Percentiles rank a stretch among this genome's conserved stretches.
Conservation (phyloP, 176 grass and related monocot genomes). For the Carex parvula region DNA sequence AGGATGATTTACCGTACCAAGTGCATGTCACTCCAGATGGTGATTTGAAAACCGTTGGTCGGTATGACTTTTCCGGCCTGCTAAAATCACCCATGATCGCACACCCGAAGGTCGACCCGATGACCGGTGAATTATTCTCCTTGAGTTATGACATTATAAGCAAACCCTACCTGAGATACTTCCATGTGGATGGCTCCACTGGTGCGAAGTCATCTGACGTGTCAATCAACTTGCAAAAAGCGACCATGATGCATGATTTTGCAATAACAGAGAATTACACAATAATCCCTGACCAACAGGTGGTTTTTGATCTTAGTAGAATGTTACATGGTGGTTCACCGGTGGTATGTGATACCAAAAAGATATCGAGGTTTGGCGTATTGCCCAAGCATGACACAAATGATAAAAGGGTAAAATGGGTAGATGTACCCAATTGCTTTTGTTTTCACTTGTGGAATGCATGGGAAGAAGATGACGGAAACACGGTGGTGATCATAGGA, state of each 20-base stretch:
- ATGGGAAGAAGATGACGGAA: constrained; percentile 59
- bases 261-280: constrained; percentile 85
- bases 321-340: constrained; percentile 86
- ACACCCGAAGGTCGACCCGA: constrained; percentile 77
- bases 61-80: constrained; percentile 63
- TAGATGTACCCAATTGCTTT: constrained; percentile 94
- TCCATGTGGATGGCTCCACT: constrained; percentile 48
- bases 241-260: constrained; percentile 98
- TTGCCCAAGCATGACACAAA: constrained; percentile 59
- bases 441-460: constrained; percentile 99
- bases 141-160: constrained; percentile 84
- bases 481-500: constrained; percentile 66
- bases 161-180: constrained; percentile 61
- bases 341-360: constrained; percentile 54
- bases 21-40: constrained; percentile 44
- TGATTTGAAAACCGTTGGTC: constrained; percentile 52
- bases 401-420: constrained; percentile 63
- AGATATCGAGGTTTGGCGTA: constrained; percentile 70
- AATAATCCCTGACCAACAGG: constrained; percentile 81
- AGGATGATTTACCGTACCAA: constrained; percentile 89
- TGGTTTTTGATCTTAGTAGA: constrained; percentile 79
- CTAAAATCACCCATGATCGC: constrained; percentile 68
- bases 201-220: constrained; percentile 64
- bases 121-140: constrained; percentile 57
- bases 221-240: constrained; percentile 59